phyloP scores from a whole-genome alignment of 495 filamentous ascomycete genomes.

The Tuber indicum region DNA sequence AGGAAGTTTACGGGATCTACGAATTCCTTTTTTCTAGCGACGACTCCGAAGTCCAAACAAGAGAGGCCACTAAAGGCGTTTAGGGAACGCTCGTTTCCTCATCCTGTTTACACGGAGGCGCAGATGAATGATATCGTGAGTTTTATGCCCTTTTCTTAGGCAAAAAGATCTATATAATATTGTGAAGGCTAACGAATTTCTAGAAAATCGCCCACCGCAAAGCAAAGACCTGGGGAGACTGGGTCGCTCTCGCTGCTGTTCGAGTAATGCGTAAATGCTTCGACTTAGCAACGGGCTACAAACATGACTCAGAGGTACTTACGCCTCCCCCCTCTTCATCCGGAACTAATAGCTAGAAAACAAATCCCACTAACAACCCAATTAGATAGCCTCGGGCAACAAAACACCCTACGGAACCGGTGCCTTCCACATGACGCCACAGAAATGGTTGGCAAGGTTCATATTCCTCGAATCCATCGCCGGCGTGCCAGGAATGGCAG shows the following conservation, averaged over 20 bases:
- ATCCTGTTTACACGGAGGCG: conserved; percentile 55
- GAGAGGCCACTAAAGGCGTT: conserved; percentile 25
- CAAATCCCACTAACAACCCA: not conserved
- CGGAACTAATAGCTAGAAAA: conserved; percentile 4
- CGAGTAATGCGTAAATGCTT: conserved; percentile 60
- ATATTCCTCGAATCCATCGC: conserved; percentile 93
- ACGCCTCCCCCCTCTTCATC: conserved; percentile 1
- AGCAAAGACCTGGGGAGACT: conserved; percentile 60
- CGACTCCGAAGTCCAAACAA: conserved; percentile 15
- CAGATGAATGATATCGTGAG: conserved; percentile 57
- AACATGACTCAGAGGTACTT: conserved; percentile 52
- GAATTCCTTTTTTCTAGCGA: conserved; percentile 23
- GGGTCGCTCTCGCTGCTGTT: conserved; percentile 57
- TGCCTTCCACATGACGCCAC: conserved; percentile 61
- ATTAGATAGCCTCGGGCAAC: conserved; percentile 35
- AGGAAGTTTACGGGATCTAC: conserved; percentile 25
- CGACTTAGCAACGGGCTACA: conserved; percentile 66
- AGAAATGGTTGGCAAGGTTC: conserved; percentile 75
- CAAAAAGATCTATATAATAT: not conserved
- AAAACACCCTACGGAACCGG: conserved; percentile 46
- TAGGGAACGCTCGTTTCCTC: conserved; percentile 57
- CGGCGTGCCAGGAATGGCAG: conserved; percentile 93
- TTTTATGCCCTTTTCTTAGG: not conserved
- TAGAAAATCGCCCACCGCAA: conserved; percentile 59
- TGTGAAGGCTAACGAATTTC: conserved; percentile 3